Base-by-base conservation (phyloP, 352 stramenopile genomes). In the Globisporangium iwayamae region DNA sequence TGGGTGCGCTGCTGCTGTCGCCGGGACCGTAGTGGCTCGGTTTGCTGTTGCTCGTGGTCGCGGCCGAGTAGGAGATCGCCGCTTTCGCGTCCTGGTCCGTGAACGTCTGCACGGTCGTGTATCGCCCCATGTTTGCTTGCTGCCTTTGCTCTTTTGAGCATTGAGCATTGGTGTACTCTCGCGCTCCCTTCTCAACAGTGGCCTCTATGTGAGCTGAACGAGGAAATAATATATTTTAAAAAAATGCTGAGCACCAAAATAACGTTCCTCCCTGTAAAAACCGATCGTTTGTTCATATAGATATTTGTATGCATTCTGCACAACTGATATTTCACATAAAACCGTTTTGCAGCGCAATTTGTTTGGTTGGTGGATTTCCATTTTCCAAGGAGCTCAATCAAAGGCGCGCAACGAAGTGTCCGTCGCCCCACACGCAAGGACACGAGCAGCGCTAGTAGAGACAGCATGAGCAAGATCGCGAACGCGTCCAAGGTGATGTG, bases 401-500 rank as follows among this genome's bases (percentile, higher is more conserved):
- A 53, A 53, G 20, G 20, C 46, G 46, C 46, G 46, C 46, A 53
- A 53, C 46, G 8, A 34, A n/a, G 25, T 28, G 25, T 28, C 22
- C 30, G n/a, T 39, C 20, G 38, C 22, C 45, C n/a, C 36, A 7
- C 38, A 53, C 11, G 16, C 32, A 54, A 32, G 8, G n/a, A 55
- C 6, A 6, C 11, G 18, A 32, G 16, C 22, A 54, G 41, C 28
- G 34, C 2, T 11, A 52, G 48, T 28, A 55, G 22, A 20, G 13
- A 48, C 0, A 85, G 60, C 71, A 89, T 88, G 79, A 93, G 83
- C 76, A 90, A 94, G 74, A 87, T 94, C 60, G 83, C 85, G 52
- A 75, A 83, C 50, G 83, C 83, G 56, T 90, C 83, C 59, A 94
- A 92, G 65, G 74, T 91, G 65, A 83, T 82, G 71, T 99, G 96